Evolutionary conservation across 2,329 filamentous ascomycete genomes (phyloP).

Genomic region (Madurella mycetomatis): DNA sequence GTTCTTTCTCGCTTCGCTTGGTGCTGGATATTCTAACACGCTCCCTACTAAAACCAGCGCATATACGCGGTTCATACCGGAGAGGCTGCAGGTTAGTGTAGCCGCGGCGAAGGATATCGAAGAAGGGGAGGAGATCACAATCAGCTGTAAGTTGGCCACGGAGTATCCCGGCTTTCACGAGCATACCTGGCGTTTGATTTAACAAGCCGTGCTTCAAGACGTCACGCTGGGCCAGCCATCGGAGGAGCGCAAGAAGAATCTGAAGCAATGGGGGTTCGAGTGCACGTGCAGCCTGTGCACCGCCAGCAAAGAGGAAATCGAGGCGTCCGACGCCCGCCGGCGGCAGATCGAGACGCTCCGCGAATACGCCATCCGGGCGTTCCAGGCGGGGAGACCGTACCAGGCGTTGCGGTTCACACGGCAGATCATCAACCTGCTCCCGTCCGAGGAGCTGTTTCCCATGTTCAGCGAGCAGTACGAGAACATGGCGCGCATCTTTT

Average conservation of each 20-base stretch:
- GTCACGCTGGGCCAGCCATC: conserved; percentile 29
- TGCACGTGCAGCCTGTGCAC: conserved; percentile 33
- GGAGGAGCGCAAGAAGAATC: conserved; percentile 25
- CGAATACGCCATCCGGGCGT: conserved; percentile 26
- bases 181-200: not conserved
- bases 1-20: not conserved
- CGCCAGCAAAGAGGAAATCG: conserved; percentile 22
- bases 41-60: conserved; percentile 29
- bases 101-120: conserved; percentile 22
- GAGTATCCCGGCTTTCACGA: not conserved
- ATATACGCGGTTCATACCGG: conserved; percentile 30
- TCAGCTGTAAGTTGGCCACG: conserved; percentile 22
- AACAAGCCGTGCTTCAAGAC: conserved; percentile 22
- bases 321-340: conserved; percentile 31
- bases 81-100: conserved; percentile 22
- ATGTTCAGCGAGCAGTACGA: conserved; percentile 33
- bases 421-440: conserved; percentile 29
- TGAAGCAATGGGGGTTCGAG: conserved; percentile 33
- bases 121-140: conserved; percentile 27
- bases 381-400: conserved; percentile 26
- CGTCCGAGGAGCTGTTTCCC: conserved; percentile 29
- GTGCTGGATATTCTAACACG: not conserved
- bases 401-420: conserved; percentile 29
- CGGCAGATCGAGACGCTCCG: conserved; percentile 27
- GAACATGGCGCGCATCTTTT: conserved; percentile 33